Evolutionary conservation across 1,284 basidiomycete genomes (phyloP), one percentile per base, ranked within the genome.

Genomic region (Thecaphora frezii): DNA sequence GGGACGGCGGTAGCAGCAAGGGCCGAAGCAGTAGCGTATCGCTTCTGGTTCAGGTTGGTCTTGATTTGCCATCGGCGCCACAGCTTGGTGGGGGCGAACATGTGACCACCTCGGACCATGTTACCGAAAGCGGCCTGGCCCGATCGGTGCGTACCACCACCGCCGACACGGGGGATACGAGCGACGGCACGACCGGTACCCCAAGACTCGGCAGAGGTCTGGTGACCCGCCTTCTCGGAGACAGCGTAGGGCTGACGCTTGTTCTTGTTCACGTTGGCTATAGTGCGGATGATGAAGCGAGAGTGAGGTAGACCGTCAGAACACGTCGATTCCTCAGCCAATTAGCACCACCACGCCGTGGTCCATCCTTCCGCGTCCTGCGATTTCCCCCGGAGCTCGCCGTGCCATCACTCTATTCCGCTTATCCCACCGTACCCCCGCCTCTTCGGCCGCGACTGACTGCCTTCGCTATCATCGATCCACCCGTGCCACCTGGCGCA

Each of bases 51-150:
- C 85, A 93, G 91, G 88, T 96, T 97, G 69, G 93, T 91, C 86
- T 97, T 99, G 85, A 98, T 90, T 84, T 97, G 94, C 96, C 96
- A 99, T 82, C 89, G 94, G 83, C 96, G 89, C 94, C 94, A 98
- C 80, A 88, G 91, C 86, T 96, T 97, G 84, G 94, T 98, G 41
- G 96, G 94, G 43, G 94, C 93, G 83, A 98, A 98, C 94, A 99
- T 98, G 81, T 94, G 93, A 86, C 94, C 96, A 80, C 94, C 93
- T 44, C 77, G 77, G 64, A 66, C 73, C 71, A 74, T 74, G 75
- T 77, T 76, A 81, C 94, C 96, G 84, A 98, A 97, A 40, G 94
- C 93, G 81, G 91, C 96, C 89, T 92, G 71, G 66, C 94, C 94
- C 64, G 94, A 94, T 77, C 96, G 91, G 85, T 94, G 91, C 73